Percentiles rank a stretch among this genome's conserved stretches.
phyloP scores from a whole-genome alignment of 768 basidiomycete species.

The Calocera viscosa region DNA sequence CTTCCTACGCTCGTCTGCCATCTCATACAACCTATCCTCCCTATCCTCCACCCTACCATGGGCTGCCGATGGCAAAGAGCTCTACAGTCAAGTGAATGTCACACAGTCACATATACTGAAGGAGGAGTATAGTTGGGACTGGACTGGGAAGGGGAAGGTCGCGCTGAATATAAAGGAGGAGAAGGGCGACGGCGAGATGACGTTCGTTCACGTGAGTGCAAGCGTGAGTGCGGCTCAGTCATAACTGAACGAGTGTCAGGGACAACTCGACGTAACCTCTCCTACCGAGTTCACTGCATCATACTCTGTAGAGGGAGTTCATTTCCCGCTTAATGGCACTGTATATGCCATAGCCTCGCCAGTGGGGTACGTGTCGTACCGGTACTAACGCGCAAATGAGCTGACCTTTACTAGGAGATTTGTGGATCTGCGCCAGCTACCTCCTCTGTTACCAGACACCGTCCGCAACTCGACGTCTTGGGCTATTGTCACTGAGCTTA shows the following conservation, averaged over 20 bases:
- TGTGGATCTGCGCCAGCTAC: constrained; percentile 55
- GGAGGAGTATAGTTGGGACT: constrained; percentile 51
- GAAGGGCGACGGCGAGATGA: constrained; percentile 35
- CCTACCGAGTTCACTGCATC: constrained; percentile 26
- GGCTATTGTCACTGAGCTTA: constrained; percentile 48
- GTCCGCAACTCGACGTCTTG: constrained; percentile 46
- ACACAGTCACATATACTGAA: constrained; percentile 29
- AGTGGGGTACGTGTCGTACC: constrained; percentile 36
- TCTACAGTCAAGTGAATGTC: constrained; percentile 39
- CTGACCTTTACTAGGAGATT: constrained; percentile 30
- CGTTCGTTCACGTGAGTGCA: constrained; percentile 51
- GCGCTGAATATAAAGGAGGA: constrained; percentile 57
- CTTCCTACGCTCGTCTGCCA: constrained; percentile 53
- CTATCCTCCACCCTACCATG: constrained; percentile 33
- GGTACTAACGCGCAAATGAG: constrained; percentile 3
- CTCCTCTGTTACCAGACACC: constrained; percentile 48
- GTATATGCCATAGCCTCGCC: constrained; percentile 65
- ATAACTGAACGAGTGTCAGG: constrained; percentile 8
- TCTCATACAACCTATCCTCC: constrained; percentile 50
- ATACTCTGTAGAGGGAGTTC: constrained; percentile 48
- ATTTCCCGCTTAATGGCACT: constrained; percentile 58
- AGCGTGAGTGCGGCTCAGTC: background rate
- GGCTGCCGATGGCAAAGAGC: constrained; percentile 39
- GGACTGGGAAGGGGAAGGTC: constrained; percentile 50
- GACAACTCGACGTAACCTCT: constrained; percentile 64